Base-by-base conservation (phyloP, 257 asterid species). In the Plantago major region DNA sequence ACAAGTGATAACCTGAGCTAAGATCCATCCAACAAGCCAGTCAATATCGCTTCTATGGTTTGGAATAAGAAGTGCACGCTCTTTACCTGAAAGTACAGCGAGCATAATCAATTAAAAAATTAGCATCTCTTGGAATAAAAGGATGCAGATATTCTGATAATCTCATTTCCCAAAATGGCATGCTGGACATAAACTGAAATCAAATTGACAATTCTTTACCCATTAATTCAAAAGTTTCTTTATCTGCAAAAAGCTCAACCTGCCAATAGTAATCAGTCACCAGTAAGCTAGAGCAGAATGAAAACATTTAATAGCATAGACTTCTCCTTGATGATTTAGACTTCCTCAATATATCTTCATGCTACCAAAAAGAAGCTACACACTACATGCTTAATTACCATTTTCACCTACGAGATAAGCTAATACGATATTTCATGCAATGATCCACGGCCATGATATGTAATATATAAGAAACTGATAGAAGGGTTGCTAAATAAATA, bases 1-100 rank as follows among this genome's bases (percentile, higher is more conserved):
- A 74, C 69, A 28, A 59, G 70, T 54, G 72, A 56, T 30, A 68
- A 87, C 95, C 95, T 87, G 84, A 71, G 95, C 94, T 58, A 87
- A 54, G 65, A 87, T 84, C 94, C 88, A 87, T 62, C 95, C 94
- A 10, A 87, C 85, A 67, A 87, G 88, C 94, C 95, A 87, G 75
- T 87, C 95, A 53, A 87, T 82, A 59, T 87, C 95, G 66, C 95
- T 82, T 72, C 73, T 78, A 71, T 87, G 94, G 71, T 84, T 87
- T 68, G 78, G 84, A 62, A 89, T 80, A 71, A 89, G 72, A 65
- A 89, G 90, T 59, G 94, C 94, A 40, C 70, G 81, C 70, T 89
- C 97, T 76, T 86, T 86, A 55, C 94, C 97, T 89, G 78, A 75
- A 67, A 64, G 63, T 59, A 52, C 16, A 57, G 15, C 65, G 51